Conservation (phyloP, 192 early-diverging fungal genomes). For the Podila horticola region DNA sequence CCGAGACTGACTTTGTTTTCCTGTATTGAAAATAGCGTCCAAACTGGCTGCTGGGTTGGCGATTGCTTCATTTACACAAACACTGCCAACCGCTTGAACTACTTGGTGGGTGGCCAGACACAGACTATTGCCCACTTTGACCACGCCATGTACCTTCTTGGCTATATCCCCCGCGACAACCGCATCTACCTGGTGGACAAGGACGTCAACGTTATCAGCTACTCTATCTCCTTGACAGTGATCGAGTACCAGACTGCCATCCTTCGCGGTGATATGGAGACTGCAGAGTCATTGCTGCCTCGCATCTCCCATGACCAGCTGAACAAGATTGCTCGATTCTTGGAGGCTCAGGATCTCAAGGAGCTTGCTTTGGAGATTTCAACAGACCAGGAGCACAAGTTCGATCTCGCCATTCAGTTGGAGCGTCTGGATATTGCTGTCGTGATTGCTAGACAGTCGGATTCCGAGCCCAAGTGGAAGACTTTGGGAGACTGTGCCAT, state of each 20-base stretch:
- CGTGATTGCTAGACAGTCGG: conserved; percentile 84
- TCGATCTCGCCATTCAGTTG: conserved; percentile 93
- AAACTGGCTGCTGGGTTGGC: conserved; percentile 97
- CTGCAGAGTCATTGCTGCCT: conserved; percentile 84
- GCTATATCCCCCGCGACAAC: conserved; percentile 94
- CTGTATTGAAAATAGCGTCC: conserved; percentile 68
- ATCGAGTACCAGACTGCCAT: conserved; percentile 99
- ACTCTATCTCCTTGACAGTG: conserved; percentile 89
- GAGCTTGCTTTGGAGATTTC: conserved; percentile 96
- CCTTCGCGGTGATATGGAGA: conserved; percentile 90
- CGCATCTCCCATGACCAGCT: conserved; percentile 89
- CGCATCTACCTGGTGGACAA: conserved; percentile 95
- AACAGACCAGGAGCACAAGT: conserved; percentile 93
- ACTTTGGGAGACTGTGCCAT: conserved; percentile 91
- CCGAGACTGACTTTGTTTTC: conserved; percentile 4
- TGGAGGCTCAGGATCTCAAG: conserved; percentile 93
- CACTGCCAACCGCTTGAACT: conserved; percentile 90
- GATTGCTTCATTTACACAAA: conserved; percentile 99
- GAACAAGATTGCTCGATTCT: conserved; percentile 92
- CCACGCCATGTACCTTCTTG: conserved; percentile 89
- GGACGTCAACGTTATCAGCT: conserved; percentile 91
- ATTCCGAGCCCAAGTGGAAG: conserved; percentile 96
- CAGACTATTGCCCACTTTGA: conserved; percentile 98
- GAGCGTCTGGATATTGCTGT: conserved; percentile 85
- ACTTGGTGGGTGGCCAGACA: conserved; percentile 93